Evolutionary conservation across 371 early-diverging fungal genomes (phyloP).

Genomic region (Mortierella sp.): DNA sequence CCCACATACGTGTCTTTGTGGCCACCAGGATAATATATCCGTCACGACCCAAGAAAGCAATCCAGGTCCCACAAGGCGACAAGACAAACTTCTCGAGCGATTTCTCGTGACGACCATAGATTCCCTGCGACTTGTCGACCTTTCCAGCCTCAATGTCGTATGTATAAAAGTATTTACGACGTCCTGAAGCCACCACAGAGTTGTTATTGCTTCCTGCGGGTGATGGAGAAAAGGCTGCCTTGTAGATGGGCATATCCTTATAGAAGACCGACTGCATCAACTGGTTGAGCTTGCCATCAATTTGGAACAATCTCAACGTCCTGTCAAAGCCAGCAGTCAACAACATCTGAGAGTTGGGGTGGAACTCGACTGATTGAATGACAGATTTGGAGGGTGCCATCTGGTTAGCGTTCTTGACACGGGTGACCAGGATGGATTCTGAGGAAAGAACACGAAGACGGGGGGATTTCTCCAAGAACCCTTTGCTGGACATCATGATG

Average conservation of each 20-base stretch:
- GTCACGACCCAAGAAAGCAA: slow-evolving; percentile 84
- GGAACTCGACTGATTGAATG: slow-evolving; percentile 86
- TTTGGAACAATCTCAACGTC: slow-evolving; percentile 87
- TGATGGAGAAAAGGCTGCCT: slow-evolving; percentile 76
- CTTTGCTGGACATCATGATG: slow-evolving; percentile 67
- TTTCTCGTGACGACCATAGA: slow-evolving; percentile 81
- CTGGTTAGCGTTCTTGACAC: slow-evolving; percentile 85
- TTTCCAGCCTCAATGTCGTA: slow-evolving; percentile 88
- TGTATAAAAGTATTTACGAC: slow-evolving; percentile 83
- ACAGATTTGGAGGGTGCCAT: slow-evolving; percentile 70
- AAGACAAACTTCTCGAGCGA: slow-evolving; percentile 76
- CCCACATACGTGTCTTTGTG: slow-evolving; percentile 85
- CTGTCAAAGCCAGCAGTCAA: slow-evolving; percentile 89
- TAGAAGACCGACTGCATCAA: slow-evolving; percentile 88
- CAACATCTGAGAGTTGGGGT: slow-evolving; percentile 91
- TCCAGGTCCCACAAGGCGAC: slow-evolving; percentile 70
- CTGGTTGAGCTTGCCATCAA: slow-evolving; percentile 93
- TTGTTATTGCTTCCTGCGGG: slow-evolving; percentile 68
- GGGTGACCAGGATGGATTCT: slow-evolving; percentile 72
- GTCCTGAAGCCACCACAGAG: slow-evolving; percentile 82
- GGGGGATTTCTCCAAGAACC: slow-evolving; percentile 64
- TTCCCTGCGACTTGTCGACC: slow-evolving; percentile 77
- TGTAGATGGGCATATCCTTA: slow-evolving; percentile 85
- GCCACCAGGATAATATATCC: slow-evolving; percentile 89
- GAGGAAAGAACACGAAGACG: slow-evolving; percentile 61